A percentile compares a stretch with the other conserved stretches of the same genome.
Evolutionary conservation across 768 basidiomycete species (phyloP).

Genomic region (Coprinopsis strossmayeri): DNA sequence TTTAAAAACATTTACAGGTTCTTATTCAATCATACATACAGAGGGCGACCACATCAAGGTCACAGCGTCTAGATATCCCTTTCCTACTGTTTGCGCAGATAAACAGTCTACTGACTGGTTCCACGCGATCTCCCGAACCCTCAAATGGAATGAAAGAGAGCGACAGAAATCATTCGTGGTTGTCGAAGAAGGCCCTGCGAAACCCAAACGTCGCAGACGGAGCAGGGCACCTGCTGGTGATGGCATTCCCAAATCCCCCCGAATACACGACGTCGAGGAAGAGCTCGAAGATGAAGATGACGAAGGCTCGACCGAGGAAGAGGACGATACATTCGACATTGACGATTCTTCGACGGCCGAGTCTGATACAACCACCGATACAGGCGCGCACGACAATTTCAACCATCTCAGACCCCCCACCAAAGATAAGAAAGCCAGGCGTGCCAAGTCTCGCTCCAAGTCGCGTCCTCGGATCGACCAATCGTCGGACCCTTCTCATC

Average conservation of each 20-base stretch:
- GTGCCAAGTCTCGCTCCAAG: slow-evolving; percentile 22
- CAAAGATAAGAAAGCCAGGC: slow-evolving; percentile 7
- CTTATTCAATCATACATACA: slow-evolving; percentile 25
- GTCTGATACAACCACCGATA: slow-evolving; percentile 16
- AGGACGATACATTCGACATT: slow-evolving; percentile 87
- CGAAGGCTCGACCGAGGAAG: slow-evolving; percentile 44
- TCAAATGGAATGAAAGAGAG: slow-evolving; percentile 99
- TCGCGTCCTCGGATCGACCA: slow-evolving; percentile 32
- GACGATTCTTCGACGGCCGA: slow-evolving; percentile 68
- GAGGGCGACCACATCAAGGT: slow-evolving; percentile 99
- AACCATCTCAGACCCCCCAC: slow-evolving; percentile 13
- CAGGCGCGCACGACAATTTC: slow-evolving; percentile 12
- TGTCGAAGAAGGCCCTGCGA: slow-evolving; percentile 78
- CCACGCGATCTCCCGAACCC: slow-evolving; percentile 89
- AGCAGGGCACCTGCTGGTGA: background rate
- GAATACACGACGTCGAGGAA: slow-evolving; percentile 22
- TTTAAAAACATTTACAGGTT: slow-evolving; percentile 6
- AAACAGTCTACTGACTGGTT: slow-evolving; percentile 99
- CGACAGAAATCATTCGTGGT: slow-evolving; percentile 98
- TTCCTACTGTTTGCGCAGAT: slow-evolving; percentile 97
- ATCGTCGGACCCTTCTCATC: slow-evolving; percentile 26
- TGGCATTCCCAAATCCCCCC: slow-evolving; percentile 15
- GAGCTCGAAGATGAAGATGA: slow-evolving; percentile 39
- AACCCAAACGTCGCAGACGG: slow-evolving; percentile 25
- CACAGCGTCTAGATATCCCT: slow-evolving; percentile 93